Evolutionary conservation across 2,329 filamentous ascomycete species (phyloP).

Genomic region (Ophiocordyceps camponoti-leonardi): DNA sequence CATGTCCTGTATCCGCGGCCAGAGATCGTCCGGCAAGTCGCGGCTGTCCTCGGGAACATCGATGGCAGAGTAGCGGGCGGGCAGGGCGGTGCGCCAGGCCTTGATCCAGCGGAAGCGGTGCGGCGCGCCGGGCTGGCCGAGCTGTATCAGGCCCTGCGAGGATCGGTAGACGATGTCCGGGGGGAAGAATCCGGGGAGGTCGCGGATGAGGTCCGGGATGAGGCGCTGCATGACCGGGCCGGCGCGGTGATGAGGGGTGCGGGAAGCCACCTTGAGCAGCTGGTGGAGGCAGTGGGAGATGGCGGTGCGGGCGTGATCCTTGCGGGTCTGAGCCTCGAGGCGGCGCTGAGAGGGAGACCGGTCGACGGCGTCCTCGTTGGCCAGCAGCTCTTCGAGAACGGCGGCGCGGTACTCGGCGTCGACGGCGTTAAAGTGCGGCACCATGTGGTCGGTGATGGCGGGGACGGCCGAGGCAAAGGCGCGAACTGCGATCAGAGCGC

Average conservation of each 20-base stretch:
- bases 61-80: slow-evolving; percentile 8
- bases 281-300: slow-evolving; percentile 11
- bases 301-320: slow-evolving; percentile 14
- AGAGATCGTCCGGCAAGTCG: not conserved
- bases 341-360: slow-evolving; percentile 9
- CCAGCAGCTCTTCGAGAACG: slow-evolving; percentile 16
- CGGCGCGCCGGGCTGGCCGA: slow-evolving; percentile 8
- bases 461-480: slow-evolving; percentile 14
- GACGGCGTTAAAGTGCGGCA: slow-evolving; percentile 18
- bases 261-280: slow-evolving; percentile 11
- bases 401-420: slow-evolving; percentile 10
- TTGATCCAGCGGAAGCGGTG: slow-evolving; percentile 8
- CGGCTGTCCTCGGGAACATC: slow-evolving; percentile 3
- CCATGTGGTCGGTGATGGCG: slow-evolving; percentile 20
- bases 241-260: slow-evolving; percentile 7
- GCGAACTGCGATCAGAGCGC: slow-evolving; percentile 16
- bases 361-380: slow-evolving; percentile 6
- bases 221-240: slow-evolving; percentile 5
- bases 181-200: slow-evolving; percentile 17
- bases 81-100: slow-evolving; percentile 10
- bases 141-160: slow-evolving; percentile 11
- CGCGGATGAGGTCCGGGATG: slow-evolving; percentile 15
- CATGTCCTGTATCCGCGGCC: slow-evolving; percentile 2
- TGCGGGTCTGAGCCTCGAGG: slow-evolving; percentile 10
- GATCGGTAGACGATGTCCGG: slow-evolving; percentile 14